phyloP scores from a whole-genome alignment of 2,329 filamentous ascomycete species.

The Cercospora sojina region DNA sequence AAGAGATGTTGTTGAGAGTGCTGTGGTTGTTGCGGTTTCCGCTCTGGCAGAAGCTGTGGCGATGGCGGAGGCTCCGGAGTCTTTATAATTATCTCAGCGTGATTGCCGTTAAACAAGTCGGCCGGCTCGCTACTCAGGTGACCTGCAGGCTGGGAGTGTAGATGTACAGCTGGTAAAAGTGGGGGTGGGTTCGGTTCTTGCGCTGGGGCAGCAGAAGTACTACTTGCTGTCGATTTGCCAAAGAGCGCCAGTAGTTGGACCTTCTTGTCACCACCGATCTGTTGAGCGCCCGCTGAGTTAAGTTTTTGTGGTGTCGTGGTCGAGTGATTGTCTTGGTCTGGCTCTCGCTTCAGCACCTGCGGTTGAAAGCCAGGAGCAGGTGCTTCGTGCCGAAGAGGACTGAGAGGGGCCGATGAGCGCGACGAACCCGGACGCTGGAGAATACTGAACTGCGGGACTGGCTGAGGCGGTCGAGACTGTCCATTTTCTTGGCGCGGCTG shows the following conservation, averaged over 20 bases:
- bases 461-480: conserved; percentile 20
- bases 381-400: conserved; percentile 29
- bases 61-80: conserved; percentile 31
- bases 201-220: conserved; percentile 6
- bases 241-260: conserved; percentile 35
- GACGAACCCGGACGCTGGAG: conserved; percentile 33
- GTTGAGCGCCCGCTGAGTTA: background rate
- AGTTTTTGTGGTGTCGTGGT: conserved; percentile 12
- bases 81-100: conserved; percentile 11
- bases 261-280: conserved; percentile 26
- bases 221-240: conserved; percentile 19
- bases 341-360: conserved; percentile 34
- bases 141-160: background rate
- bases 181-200: background rate
- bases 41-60: conserved; percentile 31
- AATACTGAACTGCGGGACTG: conserved; percentile 33
- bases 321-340: conserved; percentile 15
- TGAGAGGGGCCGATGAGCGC: conserved; percentile 22
- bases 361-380: conserved; percentile 30
- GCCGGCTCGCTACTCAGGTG: conserved; percentile 19
- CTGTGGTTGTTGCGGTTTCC: conserved; percentile 19
- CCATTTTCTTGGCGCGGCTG: conserved; percentile 12
- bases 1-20: conserved; percentile 30
- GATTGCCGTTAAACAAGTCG: conserved; percentile 20
- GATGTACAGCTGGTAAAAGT: background rate